Percentiles rank a stretch among this genome's conserved stretches.
Conservation (phyloP, 2,329 filamentous ascomycete species). For the Meredithiella fracta region DNA sequence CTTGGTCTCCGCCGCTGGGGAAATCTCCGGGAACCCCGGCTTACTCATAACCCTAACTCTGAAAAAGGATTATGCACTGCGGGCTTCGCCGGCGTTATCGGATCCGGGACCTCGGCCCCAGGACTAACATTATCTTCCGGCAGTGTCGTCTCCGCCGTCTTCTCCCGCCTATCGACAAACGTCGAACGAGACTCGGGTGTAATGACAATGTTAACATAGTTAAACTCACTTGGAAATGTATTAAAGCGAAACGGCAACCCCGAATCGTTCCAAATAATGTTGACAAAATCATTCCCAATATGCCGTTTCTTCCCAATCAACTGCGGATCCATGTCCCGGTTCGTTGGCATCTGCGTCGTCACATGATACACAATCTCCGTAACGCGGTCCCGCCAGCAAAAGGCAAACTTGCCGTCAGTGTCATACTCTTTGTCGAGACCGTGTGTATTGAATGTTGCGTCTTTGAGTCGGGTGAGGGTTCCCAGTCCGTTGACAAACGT, state of each 20-base stretch:
- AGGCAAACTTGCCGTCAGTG: conserved; percentile 71
- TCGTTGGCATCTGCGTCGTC: conserved; percentile 91
- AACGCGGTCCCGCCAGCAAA: conserved; percentile 87
- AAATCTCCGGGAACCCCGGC: conserved; percentile 79
- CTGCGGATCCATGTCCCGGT: conserved; percentile 56
- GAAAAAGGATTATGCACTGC: conserved; percentile 47
- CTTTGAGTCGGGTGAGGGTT: conserved; percentile 62
- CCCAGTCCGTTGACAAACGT: conserved; percentile 72
- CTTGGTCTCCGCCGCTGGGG: conserved; percentile 75
- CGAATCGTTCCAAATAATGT: conserved; percentile 95
- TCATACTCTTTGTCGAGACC: conserved; percentile 67
- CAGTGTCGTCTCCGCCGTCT: conserved; percentile 16
- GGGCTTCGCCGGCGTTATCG: neutral
- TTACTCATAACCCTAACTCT: conserved; percentile 80
- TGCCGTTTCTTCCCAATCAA: conserved; percentile 81
- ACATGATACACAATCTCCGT: conserved; percentile 94
- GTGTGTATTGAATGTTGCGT: conserved; percentile 80
- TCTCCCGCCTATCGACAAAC: conserved; percentile 48
- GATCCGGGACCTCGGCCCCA: neutral
- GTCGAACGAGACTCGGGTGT: conserved; percentile 68
- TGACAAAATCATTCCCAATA: conserved; percentile 95
- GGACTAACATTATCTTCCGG: neutral
- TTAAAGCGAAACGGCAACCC: conserved; percentile 78
- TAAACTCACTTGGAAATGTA: conserved; percentile 88
- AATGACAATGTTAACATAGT: conserved; percentile 93